Percentiles rank a stretch among this genome's conserved stretches.
Evolutionary conservation across 257 asterid genomes (phyloP).

Genomic region (Solanum chilense): DNA sequence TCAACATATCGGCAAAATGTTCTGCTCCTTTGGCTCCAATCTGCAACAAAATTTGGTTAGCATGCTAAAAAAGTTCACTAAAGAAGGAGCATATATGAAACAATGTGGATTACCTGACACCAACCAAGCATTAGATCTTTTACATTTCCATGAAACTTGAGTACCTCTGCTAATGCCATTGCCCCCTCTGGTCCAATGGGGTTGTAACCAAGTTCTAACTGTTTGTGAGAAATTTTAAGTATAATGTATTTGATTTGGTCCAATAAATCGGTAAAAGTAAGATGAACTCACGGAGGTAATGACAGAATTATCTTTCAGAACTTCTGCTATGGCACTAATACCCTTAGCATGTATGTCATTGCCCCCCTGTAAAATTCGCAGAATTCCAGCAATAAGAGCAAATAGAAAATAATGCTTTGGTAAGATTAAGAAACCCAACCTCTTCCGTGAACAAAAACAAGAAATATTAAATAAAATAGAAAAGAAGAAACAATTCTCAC

Average conservation of each 20-base stretch:
- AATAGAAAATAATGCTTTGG: background rate
- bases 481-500: conserved; percentile 21
- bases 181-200: conserved; percentile 96
- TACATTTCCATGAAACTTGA: conserved; percentile 77
- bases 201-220: conserved; percentile 95
- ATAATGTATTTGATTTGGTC: background rate
- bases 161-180: conserved; percentile 82
- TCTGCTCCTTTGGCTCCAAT: conserved; percentile 83
- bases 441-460: background rate
- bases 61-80: conserved; percentile 6
- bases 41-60: conserved; percentile 22
- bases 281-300: conserved; percentile 59
- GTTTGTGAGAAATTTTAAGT: conserved; percentile 1
- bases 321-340: conserved; percentile 50
- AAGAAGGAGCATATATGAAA: background rate
- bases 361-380: conserved; percentile 59
- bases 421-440: background rate
- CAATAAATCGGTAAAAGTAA: background rate
- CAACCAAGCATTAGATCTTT: conserved; percentile 88
- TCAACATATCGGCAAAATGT: conserved; percentile 80
- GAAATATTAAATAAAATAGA: background rate
- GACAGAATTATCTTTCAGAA: conserved; percentile 71
- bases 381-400: background rate
- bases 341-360: conserved; percentile 90
- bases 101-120: conserved; percentile 69